Percentiles rank a stretch among this genome's conserved stretches.
Conservation (phyloP, 2,329 filamentous ascomycete genomes). For the Venturia effusa region DNA sequence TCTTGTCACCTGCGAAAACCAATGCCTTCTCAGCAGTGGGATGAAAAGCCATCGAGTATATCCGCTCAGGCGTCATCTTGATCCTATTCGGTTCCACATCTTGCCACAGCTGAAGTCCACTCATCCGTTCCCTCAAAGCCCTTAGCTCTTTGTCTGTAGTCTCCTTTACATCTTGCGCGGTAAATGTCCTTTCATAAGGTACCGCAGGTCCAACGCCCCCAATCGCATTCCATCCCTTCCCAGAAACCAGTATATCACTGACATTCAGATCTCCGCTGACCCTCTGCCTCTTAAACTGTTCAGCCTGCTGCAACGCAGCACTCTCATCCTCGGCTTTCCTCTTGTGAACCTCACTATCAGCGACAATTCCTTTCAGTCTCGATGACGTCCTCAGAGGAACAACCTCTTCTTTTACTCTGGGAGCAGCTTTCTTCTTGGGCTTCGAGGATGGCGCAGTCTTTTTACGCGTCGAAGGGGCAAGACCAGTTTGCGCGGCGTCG, state of each 20-base stretch:
- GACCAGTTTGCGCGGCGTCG: slow-evolving; percentile 56
- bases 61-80: slow-evolving; percentile 78
- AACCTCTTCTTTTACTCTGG: slow-evolving; percentile 48
- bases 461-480: slow-evolving; percentile 46
- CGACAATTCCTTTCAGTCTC: slow-evolving; percentile 49
- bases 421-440: slow-evolving; percentile 25
- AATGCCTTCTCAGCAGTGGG: slow-evolving; percentile 77
- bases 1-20: slow-evolving; percentile 88
- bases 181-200: slow-evolving; percentile 77
- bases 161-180: slow-evolving; percentile 68
- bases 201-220: slow-evolving; percentile 61
- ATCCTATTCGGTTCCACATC: slow-evolving; percentile 78
- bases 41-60: slow-evolving; percentile 83
- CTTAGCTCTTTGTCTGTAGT: slow-evolving; percentile 69
- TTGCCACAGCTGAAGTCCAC: slow-evolving; percentile 66
- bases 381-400: slow-evolving; percentile 50
- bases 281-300: slow-evolving; percentile 51
- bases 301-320: slow-evolving; percentile 44
- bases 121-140: slow-evolving; percentile 65
- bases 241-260: slow-evolving; percentile 67
- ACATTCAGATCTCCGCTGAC: slow-evolving; percentile 61
- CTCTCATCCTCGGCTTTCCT: slow-evolving; percentile 57
- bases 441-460: slow-evolving; percentile 36
- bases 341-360: slow-evolving; percentile 57
- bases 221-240: slow-evolving; percentile 61